Base-by-base conservation (phyloP, 2,329 filamentous ascomycete species). In the Aspergillus awamori region DNA sequence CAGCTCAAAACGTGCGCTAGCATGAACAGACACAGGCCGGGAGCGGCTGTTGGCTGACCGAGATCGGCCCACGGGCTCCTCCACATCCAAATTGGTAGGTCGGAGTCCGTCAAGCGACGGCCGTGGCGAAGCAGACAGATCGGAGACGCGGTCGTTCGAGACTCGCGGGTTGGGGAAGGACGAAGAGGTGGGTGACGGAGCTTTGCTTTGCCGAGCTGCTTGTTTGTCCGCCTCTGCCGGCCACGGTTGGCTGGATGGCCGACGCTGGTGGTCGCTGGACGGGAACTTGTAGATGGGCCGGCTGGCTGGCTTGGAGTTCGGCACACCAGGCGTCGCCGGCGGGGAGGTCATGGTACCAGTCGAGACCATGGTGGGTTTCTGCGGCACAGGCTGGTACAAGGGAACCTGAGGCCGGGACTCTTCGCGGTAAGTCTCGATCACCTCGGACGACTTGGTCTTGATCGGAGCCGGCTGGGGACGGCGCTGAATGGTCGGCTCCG, bases 1-100 rank as follows among this genome's bases (percentile, higher is more conserved):
- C 70, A 91, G 92, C 61, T 96, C 93, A 56, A 95, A 82, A 70
- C 90, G 93, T 0, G 90, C 90, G 68, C 93, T 90, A 3, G 96
- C 84, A 73, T 93, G 92, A 36, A 91, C 91, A 74, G 93, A 97
- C 0, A 87, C 83, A 72, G 94, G 94, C 49, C 94, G 85, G 57
- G 87, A 83, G 63, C 89, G 87, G 67, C 83, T 76, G 67, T 86
- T 86, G n/a, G 87, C 84, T 24, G 89, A 89, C 70, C 84, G 87
- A 1, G 87, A 85, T 30, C 86, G 79, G 39, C 78, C 79, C 8
- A 88, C 74, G 0, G 83, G 78, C 39, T 89, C 86, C 8, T 86
- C 79, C 7, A 86, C 71, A 53, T 93, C 90, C 59, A 84, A 69
- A 39, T 83, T 83, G 1, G 83, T 81, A 8, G 91, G 89, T n/a